Evolutionary conservation across 1,284 basidiomycete genomes (phyloP).

Genomic region (Trichosporon sp.): DNA sequence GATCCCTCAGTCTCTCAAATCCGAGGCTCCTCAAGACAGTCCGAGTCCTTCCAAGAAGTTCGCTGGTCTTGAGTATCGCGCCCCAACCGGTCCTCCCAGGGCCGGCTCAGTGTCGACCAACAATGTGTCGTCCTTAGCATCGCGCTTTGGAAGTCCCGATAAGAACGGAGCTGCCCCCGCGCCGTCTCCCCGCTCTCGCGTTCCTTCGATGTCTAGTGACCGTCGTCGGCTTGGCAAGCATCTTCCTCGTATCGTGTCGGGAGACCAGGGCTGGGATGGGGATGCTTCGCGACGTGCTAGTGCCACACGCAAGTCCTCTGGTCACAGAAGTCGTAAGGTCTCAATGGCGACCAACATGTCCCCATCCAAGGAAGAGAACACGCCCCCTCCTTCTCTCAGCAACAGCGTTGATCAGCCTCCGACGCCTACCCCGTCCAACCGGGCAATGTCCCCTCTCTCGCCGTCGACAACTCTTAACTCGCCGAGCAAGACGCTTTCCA

Average conservation of each 20-base stretch:
- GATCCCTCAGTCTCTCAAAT: slow-evolving; percentile 8
- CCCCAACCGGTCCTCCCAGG: slow-evolving; percentile 32
- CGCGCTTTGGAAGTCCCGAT: slow-evolving; percentile 26
- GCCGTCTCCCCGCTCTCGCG: slow-evolving; percentile 15
- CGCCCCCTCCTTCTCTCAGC: slow-evolving; percentile 22
- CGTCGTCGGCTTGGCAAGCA: slow-evolving; percentile 54
- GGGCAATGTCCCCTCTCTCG: slow-evolving; percentile 21
- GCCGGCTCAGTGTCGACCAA: slow-evolving; percentile 18
- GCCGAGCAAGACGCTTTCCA: slow-evolving; percentile 34
- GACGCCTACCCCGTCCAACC: slow-evolving; percentile 13
- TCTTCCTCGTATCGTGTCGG: slow-evolving; percentile 56
- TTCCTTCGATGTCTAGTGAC: slow-evolving; percentile 38
- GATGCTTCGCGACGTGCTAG: slow-evolving; percentile 30
- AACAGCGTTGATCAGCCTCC: slow-evolving; percentile 19
- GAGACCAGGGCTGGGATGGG: slow-evolving; percentile 52
- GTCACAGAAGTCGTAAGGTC: slow-evolving; percentile 34
- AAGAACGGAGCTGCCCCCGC: slow-evolving; percentile 19
- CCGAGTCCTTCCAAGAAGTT: slow-evolving; percentile 24
- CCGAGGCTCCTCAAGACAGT: slow-evolving; percentile 14
- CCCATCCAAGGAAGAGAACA: slow-evolving; percentile 28
- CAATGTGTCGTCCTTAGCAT: slow-evolving; percentile 28
- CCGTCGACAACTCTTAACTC: slow-evolving; percentile 40
- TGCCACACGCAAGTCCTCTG: slow-evolving; percentile 19
- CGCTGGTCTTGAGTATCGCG: slow-evolving; percentile 29
- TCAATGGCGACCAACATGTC: slow-evolving; percentile 34